phyloP scores from a whole-genome alignment of 495 filamentous ascomycete species.

The Xylaria castorea region DNA sequence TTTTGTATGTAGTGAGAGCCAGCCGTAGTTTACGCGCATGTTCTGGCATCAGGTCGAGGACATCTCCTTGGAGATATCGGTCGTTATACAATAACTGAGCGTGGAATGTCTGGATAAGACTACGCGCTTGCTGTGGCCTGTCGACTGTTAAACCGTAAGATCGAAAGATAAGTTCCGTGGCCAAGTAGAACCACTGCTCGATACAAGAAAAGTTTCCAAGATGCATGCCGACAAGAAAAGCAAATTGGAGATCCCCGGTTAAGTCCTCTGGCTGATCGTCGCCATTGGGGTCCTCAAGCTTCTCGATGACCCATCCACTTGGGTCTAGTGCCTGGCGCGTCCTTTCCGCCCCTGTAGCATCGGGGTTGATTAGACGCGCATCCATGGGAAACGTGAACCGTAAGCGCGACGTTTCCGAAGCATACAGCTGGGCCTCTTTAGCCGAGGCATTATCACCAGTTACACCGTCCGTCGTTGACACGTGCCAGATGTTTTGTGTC shows the following conservation, averaged over 20 bases:
- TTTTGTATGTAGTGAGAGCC: slow-evolving; percentile 52
- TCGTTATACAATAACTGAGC: slow-evolving; percentile 75
- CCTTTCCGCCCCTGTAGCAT: slow-evolving; percentile 70
- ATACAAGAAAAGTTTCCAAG: slow-evolving; percentile 86
- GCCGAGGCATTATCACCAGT: slow-evolving; percentile 37
- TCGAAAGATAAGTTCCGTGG: slow-evolving; percentile 71
- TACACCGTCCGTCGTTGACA: slow-evolving; percentile 54
- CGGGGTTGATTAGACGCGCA: slow-evolving; percentile 69
- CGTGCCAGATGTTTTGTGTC: slow-evolving; percentile 53
- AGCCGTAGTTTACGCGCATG: slow-evolving; percentile 40
- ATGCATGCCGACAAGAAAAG: slow-evolving; percentile 80
- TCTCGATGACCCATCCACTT: slow-evolving; percentile 39
- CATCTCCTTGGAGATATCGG: slow-evolving; percentile 61
- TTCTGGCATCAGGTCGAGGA: slow-evolving; percentile 60
- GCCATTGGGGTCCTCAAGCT: slow-evolving; percentile 28
- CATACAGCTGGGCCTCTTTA: slow-evolving; percentile 52
- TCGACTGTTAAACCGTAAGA: slow-evolving; percentile 64
- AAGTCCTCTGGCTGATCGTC: slow-evolving; percentile 54
- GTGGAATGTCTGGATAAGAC: slow-evolving; percentile 67
- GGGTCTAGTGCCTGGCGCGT: slow-evolving; percentile 45
- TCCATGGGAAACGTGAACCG: slow-evolving; percentile 61
- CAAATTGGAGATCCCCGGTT: slow-evolving; percentile 86
- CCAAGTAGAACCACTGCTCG: slow-evolving; percentile 84
- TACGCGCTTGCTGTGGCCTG: slow-evolving; percentile 63
- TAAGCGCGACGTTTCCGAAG: slow-evolving; percentile 44